Conservation (phyloP, 352 stramenopile genomes). For the Phytopythium montanum region DNA sequence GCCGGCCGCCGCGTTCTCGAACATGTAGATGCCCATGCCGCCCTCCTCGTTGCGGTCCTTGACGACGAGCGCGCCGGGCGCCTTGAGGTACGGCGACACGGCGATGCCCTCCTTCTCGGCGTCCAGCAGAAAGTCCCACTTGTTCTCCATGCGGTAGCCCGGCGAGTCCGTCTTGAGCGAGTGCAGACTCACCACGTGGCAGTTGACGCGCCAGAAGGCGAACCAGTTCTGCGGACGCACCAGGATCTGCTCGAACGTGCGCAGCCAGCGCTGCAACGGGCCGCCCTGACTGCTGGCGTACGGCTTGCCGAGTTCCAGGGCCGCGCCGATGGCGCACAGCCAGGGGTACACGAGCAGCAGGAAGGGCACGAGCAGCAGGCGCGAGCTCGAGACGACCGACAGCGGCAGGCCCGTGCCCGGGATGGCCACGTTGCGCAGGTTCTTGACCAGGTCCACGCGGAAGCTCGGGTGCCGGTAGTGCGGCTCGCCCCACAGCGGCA, state of each 20-base stretch:
- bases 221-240: constrained; percentile 96
- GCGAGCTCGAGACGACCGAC: constrained; percentile 83
- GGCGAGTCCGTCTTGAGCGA: constrained; percentile 89
- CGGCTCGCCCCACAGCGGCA: constrained; percentile 93
- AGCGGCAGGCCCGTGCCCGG: constrained; percentile 95
- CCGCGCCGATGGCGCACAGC: constrained; percentile 77
- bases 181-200: constrained; percentile 93
- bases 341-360: constrained; percentile 87
- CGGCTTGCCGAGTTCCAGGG: constrained; percentile 64
- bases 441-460: constrained; percentile 93
- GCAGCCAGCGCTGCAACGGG: constrained; percentile 90
- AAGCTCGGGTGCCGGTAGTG: constrained; percentile 97
- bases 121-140: constrained; percentile 97
- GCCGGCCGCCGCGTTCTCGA: constrained; percentile 94
- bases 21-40: constrained; percentile 97
- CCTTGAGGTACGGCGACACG: constrained; percentile 92
- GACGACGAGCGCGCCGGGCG: constrained; percentile 89
- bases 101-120: constrained; percentile 90
- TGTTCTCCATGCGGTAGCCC: constrained; percentile 97
- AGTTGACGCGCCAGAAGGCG: constrained; percentile 96
- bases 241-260: constrained; percentile 81
- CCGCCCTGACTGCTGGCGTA: constrained; percentile 57
- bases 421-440: constrained; percentile 97
- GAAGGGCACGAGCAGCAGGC: constrained; percentile 82
- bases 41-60: constrained; percentile 98